Percentiles rank a stretch among this genome's conserved stretches.
Conservation (phyloP, 192 early-diverging fungal species). For the Cladochytrium replicatum region DNA sequence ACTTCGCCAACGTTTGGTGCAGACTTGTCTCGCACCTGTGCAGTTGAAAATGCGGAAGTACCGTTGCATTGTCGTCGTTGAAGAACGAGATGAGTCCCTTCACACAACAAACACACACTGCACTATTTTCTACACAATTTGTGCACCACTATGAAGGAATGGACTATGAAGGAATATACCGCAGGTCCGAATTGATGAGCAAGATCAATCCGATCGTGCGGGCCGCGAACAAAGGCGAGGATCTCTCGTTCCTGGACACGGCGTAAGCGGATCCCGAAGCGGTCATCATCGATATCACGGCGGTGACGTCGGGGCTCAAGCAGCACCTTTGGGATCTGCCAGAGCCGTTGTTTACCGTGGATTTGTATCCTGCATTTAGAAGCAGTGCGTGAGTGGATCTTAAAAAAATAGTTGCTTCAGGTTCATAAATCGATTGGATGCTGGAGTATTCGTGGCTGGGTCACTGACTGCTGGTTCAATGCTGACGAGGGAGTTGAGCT, state of each 20-base stretch:
- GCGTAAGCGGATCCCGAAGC: not conserved
- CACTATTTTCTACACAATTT: slow-evolving; percentile 3
- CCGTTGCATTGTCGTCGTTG: slow-evolving; percentile 27
- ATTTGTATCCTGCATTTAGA: slow-evolving; percentile 12
- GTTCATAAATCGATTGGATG: too few relatives aligned
- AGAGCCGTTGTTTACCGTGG: slow-evolving; percentile 9
- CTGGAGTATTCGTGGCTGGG: too few relatives aligned
- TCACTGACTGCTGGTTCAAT: too few relatives aligned
- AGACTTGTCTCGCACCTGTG: slow-evolving; percentile 7
- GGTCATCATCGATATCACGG: slow-evolving; percentile 21
- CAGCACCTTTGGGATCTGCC: slow-evolving; percentile 28
- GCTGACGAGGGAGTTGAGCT: too few relatives aligned
- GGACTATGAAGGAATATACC: slow-evolving; percentile 26
- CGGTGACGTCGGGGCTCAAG: slow-evolving; percentile 23
- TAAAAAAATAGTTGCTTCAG: not conserved
- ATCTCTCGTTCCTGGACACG: not conserved
- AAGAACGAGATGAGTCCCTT: slow-evolving; percentile 14
- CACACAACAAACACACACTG: too few relatives aligned
- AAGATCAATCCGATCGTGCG: slow-evolving; percentile 20
- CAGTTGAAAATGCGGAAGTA: slow-evolving; percentile 13
- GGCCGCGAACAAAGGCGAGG: slow-evolving; percentile 16
- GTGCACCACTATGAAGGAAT: slow-evolving; percentile 8
- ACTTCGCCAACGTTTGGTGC: slow-evolving; percentile 10
- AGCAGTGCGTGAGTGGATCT: slow-evolving; percentile 1
- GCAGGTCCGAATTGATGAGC: slow-evolving; percentile 24